phyloP scores from a whole-genome alignment of 495 filamentous ascomycete genomes.

The Clavariopsis aquatica region DNA sequence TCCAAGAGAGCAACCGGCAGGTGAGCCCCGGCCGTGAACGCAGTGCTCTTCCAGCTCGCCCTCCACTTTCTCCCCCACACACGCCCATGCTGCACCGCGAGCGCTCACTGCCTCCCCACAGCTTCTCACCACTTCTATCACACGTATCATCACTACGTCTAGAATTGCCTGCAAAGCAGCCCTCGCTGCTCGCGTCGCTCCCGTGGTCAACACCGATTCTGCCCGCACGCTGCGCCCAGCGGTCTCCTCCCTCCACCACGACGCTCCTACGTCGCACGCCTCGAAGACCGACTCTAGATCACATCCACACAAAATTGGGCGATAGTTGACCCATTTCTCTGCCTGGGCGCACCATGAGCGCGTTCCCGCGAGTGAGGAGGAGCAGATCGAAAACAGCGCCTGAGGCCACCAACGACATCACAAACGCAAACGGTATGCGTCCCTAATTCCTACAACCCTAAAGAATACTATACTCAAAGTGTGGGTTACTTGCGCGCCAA shows the following conservation, averaged over 20 bases:
- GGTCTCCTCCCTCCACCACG: slow-evolving; percentile 9
- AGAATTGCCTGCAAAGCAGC: slow-evolving; percentile 8
- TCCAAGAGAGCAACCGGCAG: neutral
- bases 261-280: slow-evolving; percentile 14
- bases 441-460: neutral
- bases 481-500: slow-evolving; percentile 3
- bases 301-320: slow-evolving; percentile 20
- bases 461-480: neutral
- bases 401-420: slow-evolving; percentile 15
- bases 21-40: neutral
- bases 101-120: neutral
- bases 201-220: slow-evolving; percentile 18
- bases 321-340: slow-evolving; percentile 20
- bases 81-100: slow-evolving; percentile 12
- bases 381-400: slow-evolving; percentile 39
- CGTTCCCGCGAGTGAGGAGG: slow-evolving; percentile 37
- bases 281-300: slow-evolving; percentile 11
- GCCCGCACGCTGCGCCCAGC: slow-evolving; percentile 29
- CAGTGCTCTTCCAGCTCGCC: slow-evolving; percentile 2
- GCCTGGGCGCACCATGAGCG: slow-evolving; percentile 40
- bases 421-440: slow-evolving; percentile 19
- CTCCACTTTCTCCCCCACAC: slow-evolving; percentile 3
- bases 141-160: neutral
- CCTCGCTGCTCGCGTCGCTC: slow-evolving; percentile 19
- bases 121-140: neutral